Evolutionary conservation across 2,329 filamentous ascomycete species (phyloP).

Genomic region (Biscogniauxia mediterranea): DNA sequence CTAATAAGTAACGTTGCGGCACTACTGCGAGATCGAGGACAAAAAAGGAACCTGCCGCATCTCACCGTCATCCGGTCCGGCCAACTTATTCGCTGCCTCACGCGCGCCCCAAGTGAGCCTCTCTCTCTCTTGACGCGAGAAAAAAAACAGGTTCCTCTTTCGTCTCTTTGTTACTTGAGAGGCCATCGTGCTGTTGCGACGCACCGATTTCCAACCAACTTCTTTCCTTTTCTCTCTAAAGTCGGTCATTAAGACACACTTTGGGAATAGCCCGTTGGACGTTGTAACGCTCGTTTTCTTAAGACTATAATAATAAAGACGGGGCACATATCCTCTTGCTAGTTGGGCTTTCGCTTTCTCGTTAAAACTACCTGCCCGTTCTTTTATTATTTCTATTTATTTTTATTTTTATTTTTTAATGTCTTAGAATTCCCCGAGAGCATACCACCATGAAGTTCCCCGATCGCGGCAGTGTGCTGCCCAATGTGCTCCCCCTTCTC

Average conservation of each 20-base stretch:
- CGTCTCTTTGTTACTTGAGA: not conserved
- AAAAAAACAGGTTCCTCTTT: not conserved
- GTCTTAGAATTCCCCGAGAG: slow-evolving; percentile 12
- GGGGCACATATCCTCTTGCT: slow-evolving; percentile 5
- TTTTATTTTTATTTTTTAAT: slow-evolving; percentile 11
- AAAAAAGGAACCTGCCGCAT: not conserved
- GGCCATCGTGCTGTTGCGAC: not conserved
- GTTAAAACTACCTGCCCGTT: slow-evolving; percentile 3
- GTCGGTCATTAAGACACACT: not conserved
- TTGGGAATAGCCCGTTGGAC: not conserved
- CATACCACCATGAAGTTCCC: slow-evolving; percentile 17
- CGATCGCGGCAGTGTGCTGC: slow-evolving; percentile 21
- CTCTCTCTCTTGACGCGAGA: not conserved
- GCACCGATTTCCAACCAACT: not conserved
- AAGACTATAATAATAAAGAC: not conserved
- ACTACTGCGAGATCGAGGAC: slow-evolving; percentile 14
- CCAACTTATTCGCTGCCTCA: not conserved
- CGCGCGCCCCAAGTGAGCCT: slow-evolving; percentile 3
- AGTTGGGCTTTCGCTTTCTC: not conserved
- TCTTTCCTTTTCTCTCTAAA: not conserved
- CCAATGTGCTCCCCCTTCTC: slow-evolving; percentile 35
- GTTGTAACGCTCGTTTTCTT: not conserved
- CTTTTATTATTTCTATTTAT: slow-evolving; percentile 11
- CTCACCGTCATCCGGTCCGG: not conserved
- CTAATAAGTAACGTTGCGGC: slow-evolving; percentile 25